Evolutionary conservation across 345 rosid genomes (phyloP), one percentile per base, ranked within the genome.

Genomic region (Melaleuca quinquenervia): DNA sequence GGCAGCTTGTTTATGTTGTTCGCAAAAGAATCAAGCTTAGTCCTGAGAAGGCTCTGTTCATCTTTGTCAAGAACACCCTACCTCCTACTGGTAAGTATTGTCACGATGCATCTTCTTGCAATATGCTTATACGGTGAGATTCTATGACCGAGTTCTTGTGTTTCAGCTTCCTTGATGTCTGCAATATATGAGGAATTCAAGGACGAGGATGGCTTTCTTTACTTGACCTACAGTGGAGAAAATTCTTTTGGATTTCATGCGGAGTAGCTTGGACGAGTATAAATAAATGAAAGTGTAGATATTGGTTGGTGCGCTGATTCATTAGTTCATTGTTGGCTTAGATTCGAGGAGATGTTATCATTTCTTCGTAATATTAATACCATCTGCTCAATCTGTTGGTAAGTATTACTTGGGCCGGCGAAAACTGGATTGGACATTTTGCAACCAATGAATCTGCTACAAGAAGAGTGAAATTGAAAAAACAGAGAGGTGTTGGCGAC

Each of bases 171-270:
- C 7, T 84, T 91, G 92, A 91, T 94, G 90, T 93, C 95, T 82
- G 92, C 94, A 24, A 88, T 93, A 51, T 93, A 91, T 16, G 95
- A 94, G 85, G 96, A 92, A 82, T 92, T 92, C 89, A 93, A 91
- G 89, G 95, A 94, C 58, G 95, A 93, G 87, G 96, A 94, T 84
- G 95, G 95, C 36, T 94, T 93, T 89, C 95, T 94, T 85, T 94
- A 94, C 92, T 89, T 93, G 94, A 91, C 93, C 27, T 94, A 93
- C 92, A 94, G 94, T 20, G 96, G 96, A 70, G 96, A 94, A 90
- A 94, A 94, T 85, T 92, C 94, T 84, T 94, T 94, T 48, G 96
- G 96, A 62, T 84, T 48, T 36, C 80, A 14, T 62, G 75, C n/a
- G 50, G 53, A 49, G 45, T 84, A 84, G 82, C 53, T 27, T 55